Evolutionary conservation across 202 grass and related monocot genomes (phyloP).

Genomic region (Tripidium arundinaceum): DNA sequence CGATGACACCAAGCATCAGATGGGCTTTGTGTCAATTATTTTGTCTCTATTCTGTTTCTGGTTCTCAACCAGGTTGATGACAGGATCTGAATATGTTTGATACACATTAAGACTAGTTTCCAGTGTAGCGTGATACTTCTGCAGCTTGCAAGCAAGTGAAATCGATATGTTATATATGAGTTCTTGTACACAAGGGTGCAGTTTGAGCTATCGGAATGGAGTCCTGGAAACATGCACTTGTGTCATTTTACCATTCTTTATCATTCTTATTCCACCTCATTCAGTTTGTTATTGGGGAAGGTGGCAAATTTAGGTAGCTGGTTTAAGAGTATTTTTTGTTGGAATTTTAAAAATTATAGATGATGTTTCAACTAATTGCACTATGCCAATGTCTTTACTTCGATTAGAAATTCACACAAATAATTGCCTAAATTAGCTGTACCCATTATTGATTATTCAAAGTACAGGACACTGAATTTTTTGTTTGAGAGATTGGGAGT

Average conservation of each 20-base stretch:
- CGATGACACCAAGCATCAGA: neutral
- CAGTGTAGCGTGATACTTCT: neutral
- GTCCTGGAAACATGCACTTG: neutral
- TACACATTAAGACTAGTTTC: too few species aligned
- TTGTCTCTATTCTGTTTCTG: neutral
- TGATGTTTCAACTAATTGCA: constrained; percentile 33
- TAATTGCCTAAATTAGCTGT: too few species aligned
- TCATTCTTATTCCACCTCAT: neutral
- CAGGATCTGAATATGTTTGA: too few species aligned
- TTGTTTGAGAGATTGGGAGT: too few species aligned
- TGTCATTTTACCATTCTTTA: neutral
- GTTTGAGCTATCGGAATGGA: neutral
- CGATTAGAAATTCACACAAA: neutral
- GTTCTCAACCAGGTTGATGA: neutral
- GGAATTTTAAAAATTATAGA: neutral
- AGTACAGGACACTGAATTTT: too few species aligned
- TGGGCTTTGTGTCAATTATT: neutral
- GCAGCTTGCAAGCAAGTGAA: neutral
- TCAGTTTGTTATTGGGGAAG: neutral
- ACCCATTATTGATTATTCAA: too few species aligned
- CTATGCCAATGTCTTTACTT: neutral
- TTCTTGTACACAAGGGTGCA: neutral
- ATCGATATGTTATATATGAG: too few species aligned
- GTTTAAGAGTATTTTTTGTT: neutral
- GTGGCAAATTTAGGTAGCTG: neutral